Conservation (phyloP, 2,329 filamentous ascomycete genomes). For the Colletotrichum phormii region DNA sequence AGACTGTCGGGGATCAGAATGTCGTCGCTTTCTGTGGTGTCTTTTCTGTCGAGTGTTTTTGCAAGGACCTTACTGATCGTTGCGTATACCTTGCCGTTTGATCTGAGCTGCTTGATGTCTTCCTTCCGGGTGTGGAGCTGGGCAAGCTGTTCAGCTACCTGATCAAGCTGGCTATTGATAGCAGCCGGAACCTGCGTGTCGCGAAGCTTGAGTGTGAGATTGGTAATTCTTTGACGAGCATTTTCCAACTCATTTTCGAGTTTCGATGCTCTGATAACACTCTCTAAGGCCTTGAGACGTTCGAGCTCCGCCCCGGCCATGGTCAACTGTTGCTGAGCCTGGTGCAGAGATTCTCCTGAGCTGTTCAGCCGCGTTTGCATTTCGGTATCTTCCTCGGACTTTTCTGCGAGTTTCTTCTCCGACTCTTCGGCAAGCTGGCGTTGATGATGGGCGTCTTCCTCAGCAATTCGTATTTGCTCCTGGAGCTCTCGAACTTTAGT, state of each 20-base stretch:
- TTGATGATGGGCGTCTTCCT: neutral
- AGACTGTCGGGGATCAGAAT: neutral
- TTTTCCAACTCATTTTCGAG: slow-evolving; percentile 20
- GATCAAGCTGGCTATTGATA: neutral
- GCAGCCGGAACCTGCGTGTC: neutral
- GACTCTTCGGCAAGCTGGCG: neutral
- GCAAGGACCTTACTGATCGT: neutral
- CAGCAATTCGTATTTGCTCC: neutral
- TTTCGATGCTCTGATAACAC: neutral
- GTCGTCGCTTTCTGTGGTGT: neutral
- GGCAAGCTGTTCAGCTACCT: slow-evolving; percentile 16
- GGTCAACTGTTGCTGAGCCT: neutral
- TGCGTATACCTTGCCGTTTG: neutral
- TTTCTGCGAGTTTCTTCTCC: neutral
- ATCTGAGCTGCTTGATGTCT: neutral
- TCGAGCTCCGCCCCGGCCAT: neutral
- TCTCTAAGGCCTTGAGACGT: neutral
- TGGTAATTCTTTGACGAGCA: slow-evolving; percentile 30
- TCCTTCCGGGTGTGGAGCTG: neutral
- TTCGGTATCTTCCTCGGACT: neutral
- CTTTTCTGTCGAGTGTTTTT: neutral
- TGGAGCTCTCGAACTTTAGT: slow-evolving; percentile 16
- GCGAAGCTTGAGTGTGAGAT: slow-evolving; percentile 31
- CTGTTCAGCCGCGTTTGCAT: neutral
- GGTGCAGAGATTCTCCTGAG: neutral